Conservation (phyloP, 306 rosid genomes). For the Purshia tridentata region DNA sequence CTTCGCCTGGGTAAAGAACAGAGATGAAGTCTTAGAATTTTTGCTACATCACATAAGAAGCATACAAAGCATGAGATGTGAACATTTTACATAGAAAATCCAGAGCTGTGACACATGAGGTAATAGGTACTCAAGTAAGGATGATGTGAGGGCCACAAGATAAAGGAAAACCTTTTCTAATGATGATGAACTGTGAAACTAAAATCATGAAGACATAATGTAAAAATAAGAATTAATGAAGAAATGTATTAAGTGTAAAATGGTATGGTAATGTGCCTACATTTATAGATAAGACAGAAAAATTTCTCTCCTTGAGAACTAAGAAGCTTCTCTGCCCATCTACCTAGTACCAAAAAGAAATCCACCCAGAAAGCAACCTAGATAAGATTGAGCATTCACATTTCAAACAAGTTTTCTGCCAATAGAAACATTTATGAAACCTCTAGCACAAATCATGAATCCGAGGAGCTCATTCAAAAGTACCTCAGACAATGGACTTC, state of each 20-base stretch:
- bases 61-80: not conserved
- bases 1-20: conserved; percentile 51
- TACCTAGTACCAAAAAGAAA: not conserved
- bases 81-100: not conserved
- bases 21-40: conserved; percentile 21
- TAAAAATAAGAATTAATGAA: not conserved
- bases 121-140: not conserved
- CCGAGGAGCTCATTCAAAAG: conserved; percentile 1
- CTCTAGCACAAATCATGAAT: not conserved
- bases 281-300: not conserved
- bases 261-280: not conserved
- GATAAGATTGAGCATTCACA: not conserved
- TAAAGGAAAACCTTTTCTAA: not conserved
- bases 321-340: not conserved
- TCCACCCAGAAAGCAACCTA: not conserved
- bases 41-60: not conserved
- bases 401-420: not conserved
- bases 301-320: not conserved
- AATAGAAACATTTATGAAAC: not conserved
- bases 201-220: not conserved
- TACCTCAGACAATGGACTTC: conserved; percentile 89
- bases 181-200: not conserved
- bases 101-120: not conserved
- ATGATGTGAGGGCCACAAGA: not conserved
- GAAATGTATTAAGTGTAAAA: no score